Evolutionary conservation across 2,329 filamentous ascomycete species (phyloP), one percentile per base, ranked within the genome.

Genomic region (Tolypocladium paradoxum): DNA sequence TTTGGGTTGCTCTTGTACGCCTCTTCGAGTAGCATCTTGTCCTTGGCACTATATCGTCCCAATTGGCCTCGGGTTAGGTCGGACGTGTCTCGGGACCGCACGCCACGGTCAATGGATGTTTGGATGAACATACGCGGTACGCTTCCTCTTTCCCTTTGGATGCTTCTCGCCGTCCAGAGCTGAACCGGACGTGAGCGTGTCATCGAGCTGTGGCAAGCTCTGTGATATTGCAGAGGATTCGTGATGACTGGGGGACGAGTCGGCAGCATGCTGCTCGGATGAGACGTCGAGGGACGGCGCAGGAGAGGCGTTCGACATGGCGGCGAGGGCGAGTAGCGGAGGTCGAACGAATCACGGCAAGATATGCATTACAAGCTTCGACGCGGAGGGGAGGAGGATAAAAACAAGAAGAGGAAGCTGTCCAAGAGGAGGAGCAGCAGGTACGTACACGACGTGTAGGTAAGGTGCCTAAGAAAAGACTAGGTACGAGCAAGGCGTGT

Each of bases 1-100:
- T 96, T 96, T 7, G 89, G 82, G 68, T 96, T 95, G 57, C 77
- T 80, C 61, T 82, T 79, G 66, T 95, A 96, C 55, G 92, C 90
- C 36, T 87, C 79, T 70, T 96, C 92, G 56, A 96, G 83, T 51
- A 95, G 81, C 51, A 85, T 81, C 73, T 96, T 92, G 73, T 97
- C 92, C 70, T 92, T 87, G 40, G 88, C 85, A 65, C 90, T 95
- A 58, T 16, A 58, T 48, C 34, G 48, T 36, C 14, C 11, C 56
- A 56, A 60, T 62, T 58, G 53, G 53, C 51, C 31, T 45, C 53
- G 48, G 45, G 58, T 61, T 61, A 61, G 59, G 54, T 29, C 22
- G 29, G 45, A 31, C 9, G 27, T 9, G 43, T 31, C 43, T 31
- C 6, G 43, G 43, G 16, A 22, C 22, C 0, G 27, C 33, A 11